Base-by-base conservation (phyloP, 345 rosid species). In the Mercurialis annua region DNA sequence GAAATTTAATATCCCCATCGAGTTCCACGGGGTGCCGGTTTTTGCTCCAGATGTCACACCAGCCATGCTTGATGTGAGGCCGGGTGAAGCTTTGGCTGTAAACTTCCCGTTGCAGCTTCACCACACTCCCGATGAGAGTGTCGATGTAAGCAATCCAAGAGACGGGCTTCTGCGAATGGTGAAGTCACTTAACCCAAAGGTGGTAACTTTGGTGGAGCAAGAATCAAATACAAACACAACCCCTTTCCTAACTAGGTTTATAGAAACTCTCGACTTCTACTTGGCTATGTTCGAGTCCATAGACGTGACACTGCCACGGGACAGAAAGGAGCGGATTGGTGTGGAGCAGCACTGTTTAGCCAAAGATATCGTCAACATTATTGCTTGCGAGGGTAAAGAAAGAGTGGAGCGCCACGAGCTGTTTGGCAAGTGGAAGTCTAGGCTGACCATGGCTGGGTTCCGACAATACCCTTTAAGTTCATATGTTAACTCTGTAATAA, bases 191-290 rank as follows among this genome's bases (percentile, higher is more conserved):
- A 78, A 81, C 40, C 91, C 95, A 14, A 86, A 84, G 66, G 87
- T 86, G 44, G 71, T 67, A 26, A 86, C 95, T 23, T 49, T 88
- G 73, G 86, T 86, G 24, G 95, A 86, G 77, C 95, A 88, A 57
- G 95, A 88, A 77, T 86, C 91, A 17, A 88, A 86, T 78, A 83
- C 95, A 17, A 88, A 88, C 81, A 88, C 91, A 11, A 73, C 91
- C 38, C 84, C 89, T 10, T 88, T 88, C 76, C 66, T 88, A 68
- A 78, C 84, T 0, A 69, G 91, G 78, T 88, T 88, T 27, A 17
- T 51, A 6, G 95, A 88, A 74, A 71, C 89, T 31, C 77, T 86
- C 8, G 84, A 88, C 56, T 86, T 75, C 75, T 88, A 88, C 73
- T 6, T 73, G 69, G 95, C 95, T 8, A 82, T 88, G 70, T 88